A percentile compares a stretch with the other conserved stretches of the same genome.
Evolutionary conservation across 2,329 filamentous ascomycete species (phyloP).

Genomic region (Fusarium keratoplasticum): DNA sequence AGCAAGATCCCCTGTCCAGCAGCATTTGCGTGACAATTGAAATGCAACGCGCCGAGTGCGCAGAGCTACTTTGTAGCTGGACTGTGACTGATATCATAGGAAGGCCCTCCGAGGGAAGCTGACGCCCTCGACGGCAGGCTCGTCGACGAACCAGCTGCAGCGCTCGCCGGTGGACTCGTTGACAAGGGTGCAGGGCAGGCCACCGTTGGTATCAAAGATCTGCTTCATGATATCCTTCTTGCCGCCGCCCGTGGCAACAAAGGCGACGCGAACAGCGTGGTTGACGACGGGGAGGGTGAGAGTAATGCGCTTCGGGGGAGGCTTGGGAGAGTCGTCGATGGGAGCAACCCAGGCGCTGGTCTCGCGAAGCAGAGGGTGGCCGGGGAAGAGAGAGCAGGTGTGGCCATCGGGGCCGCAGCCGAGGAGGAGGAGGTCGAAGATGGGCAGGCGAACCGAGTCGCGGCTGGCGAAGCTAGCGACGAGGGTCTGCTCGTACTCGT

Average conservation of each 20-base stretch:
- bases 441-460: constrained; percentile 92
- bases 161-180: constrained; percentile 87
- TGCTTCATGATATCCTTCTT: constrained; percentile 94
- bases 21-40: constrained; percentile 18
- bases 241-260: constrained; percentile 87
- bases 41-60: constrained; percentile 14
- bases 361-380: constrained; percentile 87
- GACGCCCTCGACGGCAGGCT: constrained; percentile 86
- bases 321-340: constrained; percentile 95
- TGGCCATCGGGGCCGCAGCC: constrained; percentile 97
- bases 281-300: constrained; percentile 91
- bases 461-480: constrained; percentile 88
- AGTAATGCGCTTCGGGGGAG: constrained; percentile 89
- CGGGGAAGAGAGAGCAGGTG: constrained; percentile 96
- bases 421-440: constrained; percentile 93
- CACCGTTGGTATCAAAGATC: constrained; percentile 85
- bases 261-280: constrained; percentile 87
- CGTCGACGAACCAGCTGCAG: constrained; percentile 95
- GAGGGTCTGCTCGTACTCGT: constrained; percentile 90
- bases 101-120: constrained; percentile 81
- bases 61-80: constrained; percentile 19
- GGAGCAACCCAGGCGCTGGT: constrained; percentile 90
- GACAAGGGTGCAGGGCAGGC: constrained; percentile 86
- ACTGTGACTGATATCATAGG: constrained; percentile 50
- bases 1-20: constrained; percentile 10